Percentiles rank a stretch among this genome's conserved stretches.
Evolutionary conservation across 106 monocot genomes (phyloP).

Genomic region (Dendrobium catenatum): DNA sequence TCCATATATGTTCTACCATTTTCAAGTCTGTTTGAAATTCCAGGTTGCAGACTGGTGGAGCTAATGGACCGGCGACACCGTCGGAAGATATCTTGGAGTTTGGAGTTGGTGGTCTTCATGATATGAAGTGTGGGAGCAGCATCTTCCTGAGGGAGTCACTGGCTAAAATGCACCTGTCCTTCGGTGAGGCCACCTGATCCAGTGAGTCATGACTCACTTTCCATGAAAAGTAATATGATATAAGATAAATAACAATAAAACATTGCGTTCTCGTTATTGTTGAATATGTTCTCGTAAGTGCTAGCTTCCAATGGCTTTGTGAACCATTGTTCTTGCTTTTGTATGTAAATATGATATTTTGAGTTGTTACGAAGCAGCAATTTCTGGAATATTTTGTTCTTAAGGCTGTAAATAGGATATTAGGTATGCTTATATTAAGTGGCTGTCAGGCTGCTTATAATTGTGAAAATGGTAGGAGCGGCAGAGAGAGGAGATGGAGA

Average conservation of each 20-base stretch:
- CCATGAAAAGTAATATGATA: background rate
- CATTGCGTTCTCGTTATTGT: background rate
- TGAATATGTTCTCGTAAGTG: background rate
- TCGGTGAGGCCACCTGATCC: constrained; percentile 40
- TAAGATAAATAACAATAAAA: background rate
- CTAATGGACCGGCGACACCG: background rate
- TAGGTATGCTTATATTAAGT: no score
- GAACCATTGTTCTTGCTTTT: no score
- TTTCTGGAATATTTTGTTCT: no score
- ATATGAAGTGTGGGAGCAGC: constrained; percentile 37
- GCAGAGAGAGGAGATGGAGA: no score
- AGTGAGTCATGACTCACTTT: background rate
- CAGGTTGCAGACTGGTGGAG: constrained; percentile 18
- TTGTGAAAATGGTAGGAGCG: no score
- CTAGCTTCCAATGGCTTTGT: no score
- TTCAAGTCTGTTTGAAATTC: background rate
- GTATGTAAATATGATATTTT: no score
- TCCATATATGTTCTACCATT: no score
- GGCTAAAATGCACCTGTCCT: constrained; percentile 34
- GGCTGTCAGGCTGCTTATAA: no score
- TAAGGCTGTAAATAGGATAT: no score
- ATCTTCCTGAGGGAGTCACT: constrained; percentile 28
- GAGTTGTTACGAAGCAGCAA: no score
- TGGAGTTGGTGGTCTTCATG: background rate
- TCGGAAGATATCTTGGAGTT: constrained; percentile 14